These are phyloP conservation scores for Exophiala sideris DNA, from an alignment of 2,329 filamentous ascomycete species.

Conservation along the genomic window DNA sequence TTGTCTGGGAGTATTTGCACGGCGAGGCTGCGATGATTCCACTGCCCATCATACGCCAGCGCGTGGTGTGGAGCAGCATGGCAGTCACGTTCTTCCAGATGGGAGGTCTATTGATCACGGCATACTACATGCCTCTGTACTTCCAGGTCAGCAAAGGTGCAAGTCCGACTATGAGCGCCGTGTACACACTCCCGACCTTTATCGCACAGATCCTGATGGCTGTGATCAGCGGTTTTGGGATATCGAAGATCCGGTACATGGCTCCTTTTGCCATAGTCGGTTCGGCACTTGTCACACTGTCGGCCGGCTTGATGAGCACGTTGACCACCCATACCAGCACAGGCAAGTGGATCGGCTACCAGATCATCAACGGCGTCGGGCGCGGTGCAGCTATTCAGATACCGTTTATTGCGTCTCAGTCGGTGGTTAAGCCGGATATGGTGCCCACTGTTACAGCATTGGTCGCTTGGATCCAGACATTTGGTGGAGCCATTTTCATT, in stretches of 20 bases:
- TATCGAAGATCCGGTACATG: constrained; percentile 34
- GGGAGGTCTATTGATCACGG: constrained; percentile 11
- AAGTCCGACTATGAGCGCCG: constrained; percentile 27
- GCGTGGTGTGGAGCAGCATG: constrained; percentile 17
- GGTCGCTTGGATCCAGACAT: constrained; percentile 24
- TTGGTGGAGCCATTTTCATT: constrained; percentile 28
- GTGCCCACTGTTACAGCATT: constrained; percentile 26
- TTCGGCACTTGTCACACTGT: constrained; percentile 30
- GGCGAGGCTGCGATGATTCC: constrained; percentile 28
- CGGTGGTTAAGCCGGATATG: constrained; percentile 18
- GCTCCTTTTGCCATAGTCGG: constrained; percentile 33
- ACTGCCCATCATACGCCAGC: constrained; percentile 15
- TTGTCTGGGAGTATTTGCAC: constrained; percentile 25
- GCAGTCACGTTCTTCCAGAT: constrained; percentile 34
- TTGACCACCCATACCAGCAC: constrained; percentile 26
- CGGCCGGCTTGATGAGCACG: constrained; percentile 34
- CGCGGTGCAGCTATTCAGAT: constrained; percentile 31
- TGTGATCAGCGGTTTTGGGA: constrained; percentile 17
- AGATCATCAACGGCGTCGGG: constrained; percentile 30
- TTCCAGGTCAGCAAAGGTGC: constrained; percentile 44
- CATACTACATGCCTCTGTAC: constrained; percentile 43
- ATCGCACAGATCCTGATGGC: constrained; percentile 21
- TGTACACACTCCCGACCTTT: constrained; percentile 26
- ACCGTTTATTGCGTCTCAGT: constrained; percentile 26
- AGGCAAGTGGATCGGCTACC: constrained; percentile 33